Evolutionary conservation across 106 monocot genomes (phyloP), one percentile per base, ranked within the genome.

Genomic region (Dendrobium nobile): DNA sequence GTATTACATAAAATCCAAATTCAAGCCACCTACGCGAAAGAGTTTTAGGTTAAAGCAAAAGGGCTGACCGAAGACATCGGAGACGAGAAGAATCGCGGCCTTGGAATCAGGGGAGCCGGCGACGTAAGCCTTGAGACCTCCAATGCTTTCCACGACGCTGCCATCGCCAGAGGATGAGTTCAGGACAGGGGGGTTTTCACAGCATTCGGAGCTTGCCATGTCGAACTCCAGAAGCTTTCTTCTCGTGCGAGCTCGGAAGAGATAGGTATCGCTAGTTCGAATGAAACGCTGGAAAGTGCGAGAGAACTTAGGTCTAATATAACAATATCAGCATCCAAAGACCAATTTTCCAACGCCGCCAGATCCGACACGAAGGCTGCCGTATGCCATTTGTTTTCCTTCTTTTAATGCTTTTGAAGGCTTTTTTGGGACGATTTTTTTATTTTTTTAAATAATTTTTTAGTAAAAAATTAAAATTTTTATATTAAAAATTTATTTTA

Each of bases 81-180:
- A 76, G 80, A 87, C 41, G 54, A 92, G 84, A 20, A 92, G 33
- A 56, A 92, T 47, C 24, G 87, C 89, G 67, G 76, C 73, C 45
- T 89, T 86, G 75, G 89, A 84, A 42, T 84, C 82, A 1, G 78
- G 40, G 37, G 87, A 83, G 75, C 92, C 92, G 24, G 82, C 45
- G 80, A 81, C 65, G 79, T 92, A 92, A 7, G 92, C 80, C 77
- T 86, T 84, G 79, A 92, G 86, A 47, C 88, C 89, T 18, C 89
- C 89, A 44, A 92, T 41, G 42, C 82, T 79, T 33, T 88, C 88
- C 9, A 90, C 82, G 42, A 92, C 89, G 47, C 9, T 4, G 16
- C 86, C 88, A 5, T 68, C 19, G 47, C 86, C 86, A 41, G 41
- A 67, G 58, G 54, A 15, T 26, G 86, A 41, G 75, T 41, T 67